Percentiles rank a stretch among this genome's conserved stretches.
Evolutionary conservation across 306 rosid genomes (phyloP).

Genomic region (Inga oerstediana): DNA sequence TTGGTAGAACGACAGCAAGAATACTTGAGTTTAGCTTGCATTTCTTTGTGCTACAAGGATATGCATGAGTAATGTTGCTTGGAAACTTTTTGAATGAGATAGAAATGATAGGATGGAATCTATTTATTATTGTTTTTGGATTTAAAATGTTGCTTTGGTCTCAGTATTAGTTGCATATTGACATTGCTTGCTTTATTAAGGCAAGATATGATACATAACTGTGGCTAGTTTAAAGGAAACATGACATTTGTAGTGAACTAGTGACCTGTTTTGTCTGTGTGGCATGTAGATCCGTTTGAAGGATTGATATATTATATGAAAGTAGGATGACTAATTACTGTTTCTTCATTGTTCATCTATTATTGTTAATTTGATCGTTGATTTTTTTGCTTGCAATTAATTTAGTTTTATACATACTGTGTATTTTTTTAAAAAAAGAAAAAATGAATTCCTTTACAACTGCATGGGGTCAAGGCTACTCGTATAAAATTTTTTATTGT

Average conservation of each 20-base stretch:
- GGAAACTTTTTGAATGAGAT: neutral
- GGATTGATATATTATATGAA: neutral
- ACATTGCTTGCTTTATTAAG: neutral
- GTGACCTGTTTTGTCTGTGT: neutral
- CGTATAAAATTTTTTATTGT: neutral
- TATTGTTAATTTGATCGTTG: neutral
- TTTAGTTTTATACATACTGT: neutral
- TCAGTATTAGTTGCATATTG: neutral
- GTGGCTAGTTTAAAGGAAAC: neutral
- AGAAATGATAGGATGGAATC: neutral
- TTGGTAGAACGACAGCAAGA: neutral
- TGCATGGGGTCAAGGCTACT: neutral
- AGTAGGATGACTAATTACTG: neutral
- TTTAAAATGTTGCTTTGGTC: neutral
- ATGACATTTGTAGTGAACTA: neutral
- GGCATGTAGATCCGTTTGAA: neutral
- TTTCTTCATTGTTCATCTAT: neutral
- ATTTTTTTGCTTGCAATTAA: neutral
- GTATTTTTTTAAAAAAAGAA: too few species aligned
- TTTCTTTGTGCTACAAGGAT: neutral
- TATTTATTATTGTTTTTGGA: neutral
- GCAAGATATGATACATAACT: neutral
- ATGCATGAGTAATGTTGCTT: neutral
- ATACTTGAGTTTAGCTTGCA: neutral
- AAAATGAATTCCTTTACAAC: neutral